phyloP scores from a whole-genome alignment of 2,329 filamentous ascomycete genomes.

The Apiospora arundinis region DNA sequence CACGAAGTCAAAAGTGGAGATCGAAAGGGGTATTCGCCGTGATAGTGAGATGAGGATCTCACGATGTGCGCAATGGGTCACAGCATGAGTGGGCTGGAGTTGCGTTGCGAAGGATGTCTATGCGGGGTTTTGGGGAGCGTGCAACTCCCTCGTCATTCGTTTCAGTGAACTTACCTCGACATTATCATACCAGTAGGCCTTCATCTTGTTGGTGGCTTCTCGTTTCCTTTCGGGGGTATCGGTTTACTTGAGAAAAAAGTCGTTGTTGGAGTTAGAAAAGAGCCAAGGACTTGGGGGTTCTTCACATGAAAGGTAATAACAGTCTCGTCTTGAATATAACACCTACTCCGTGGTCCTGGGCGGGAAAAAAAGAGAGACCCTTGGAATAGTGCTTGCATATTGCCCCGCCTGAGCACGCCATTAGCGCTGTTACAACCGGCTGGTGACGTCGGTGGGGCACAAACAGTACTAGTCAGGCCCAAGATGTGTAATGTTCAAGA shows the following conservation, averaged over 20 bases:
- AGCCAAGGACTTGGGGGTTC: neutral
- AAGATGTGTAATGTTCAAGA: neutral
- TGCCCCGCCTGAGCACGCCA: constrained; percentile 18
- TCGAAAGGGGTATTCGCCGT: neutral
- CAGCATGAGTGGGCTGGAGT: constrained; percentile 1
- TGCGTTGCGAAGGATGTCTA: neutral
- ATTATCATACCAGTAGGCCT: constrained; percentile 65
- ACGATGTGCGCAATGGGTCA: neutral
- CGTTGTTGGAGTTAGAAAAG: neutral
- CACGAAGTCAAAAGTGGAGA: neutral
- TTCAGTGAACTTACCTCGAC: constrained; percentile 49
- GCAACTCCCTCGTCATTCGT: constrained; percentile 23
- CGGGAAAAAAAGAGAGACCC: constrained; percentile 1
- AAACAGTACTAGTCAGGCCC: neutral
- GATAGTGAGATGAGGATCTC: neutral
- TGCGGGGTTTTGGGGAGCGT: constrained; percentile 24
- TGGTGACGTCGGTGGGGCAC: constrained; percentile 15
- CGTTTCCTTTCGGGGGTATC: neutral
- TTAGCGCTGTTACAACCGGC: constrained; percentile 10
- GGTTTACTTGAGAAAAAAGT: neutral
- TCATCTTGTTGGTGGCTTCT: constrained; percentile 49
- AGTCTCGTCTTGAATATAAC: constrained; percentile 11
- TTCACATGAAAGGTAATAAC: neutral
- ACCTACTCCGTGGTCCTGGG: neutral
- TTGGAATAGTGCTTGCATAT: constrained; percentile 15